These are phyloP conservation scores for Echinosophora koreensis DNA, from an alignment of 306 rosid genomes.

Conservation along the genomic window DNA sequence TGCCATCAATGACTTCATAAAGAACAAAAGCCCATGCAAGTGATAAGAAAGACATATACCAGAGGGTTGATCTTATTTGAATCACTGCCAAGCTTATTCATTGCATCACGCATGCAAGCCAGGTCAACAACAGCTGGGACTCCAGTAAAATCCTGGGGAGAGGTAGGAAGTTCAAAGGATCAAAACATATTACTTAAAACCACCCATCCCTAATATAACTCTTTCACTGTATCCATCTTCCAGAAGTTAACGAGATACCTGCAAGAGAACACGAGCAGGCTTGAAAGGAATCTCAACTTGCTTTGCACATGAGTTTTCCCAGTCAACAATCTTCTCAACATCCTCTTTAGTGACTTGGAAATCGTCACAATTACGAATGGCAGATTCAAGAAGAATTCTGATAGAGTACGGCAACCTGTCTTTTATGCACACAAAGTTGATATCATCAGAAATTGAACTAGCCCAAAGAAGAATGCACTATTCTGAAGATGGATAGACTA, in stretches of 20 bases:
- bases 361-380: conserved; percentile 46
- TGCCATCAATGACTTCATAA: neutral
- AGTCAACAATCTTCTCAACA: neutral
- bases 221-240: neutral
- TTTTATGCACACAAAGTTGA: conserved; percentile 29
- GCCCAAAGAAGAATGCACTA: no score
- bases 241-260: neutral
- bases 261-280: neutral
- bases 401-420: conserved; percentile 54
- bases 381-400: conserved; percentile 61
- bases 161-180: neutral
- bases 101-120: conserved; percentile 6
- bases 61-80: conserved; percentile 17
- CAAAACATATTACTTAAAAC: neutral
- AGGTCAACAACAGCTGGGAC: conserved; percentile 21
- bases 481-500: no score
- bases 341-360: neutral
- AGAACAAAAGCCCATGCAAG: neutral
- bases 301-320: neutral
- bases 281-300: neutral
- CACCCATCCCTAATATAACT: neutral
- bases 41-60: conserved; percentile 17
- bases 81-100: neutral
- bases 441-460: no score
- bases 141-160: conserved; percentile 4